Base-by-base conservation (phyloP, 1,284 basidiomycete genomes). In the Bondarzewia mesenterica region DNA sequence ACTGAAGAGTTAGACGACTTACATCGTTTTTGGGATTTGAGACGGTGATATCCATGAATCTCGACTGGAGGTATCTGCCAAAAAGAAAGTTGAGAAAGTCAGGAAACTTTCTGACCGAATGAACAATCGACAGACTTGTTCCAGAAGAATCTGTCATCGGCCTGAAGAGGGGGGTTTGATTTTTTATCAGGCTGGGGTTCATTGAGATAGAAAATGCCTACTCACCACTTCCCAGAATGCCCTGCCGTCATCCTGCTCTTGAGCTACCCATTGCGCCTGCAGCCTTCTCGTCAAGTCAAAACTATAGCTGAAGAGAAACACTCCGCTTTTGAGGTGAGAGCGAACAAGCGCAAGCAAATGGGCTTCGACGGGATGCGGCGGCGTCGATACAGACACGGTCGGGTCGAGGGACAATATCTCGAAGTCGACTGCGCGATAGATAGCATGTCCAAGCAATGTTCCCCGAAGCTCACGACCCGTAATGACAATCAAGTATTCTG, bases 61-160 rank as follows among this genome's bases (percentile, higher is more conserved):
- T 77, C 20, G 77, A 74, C 51, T 91, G 87, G 46, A 92, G 61
- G 61, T 80, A 86, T 63, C 84, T 87, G 52, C 6, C 18, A 10
- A 2, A 12, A 32, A 10, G 29, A 18, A 2, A 2, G 15, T 16
- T 23, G 39, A 26, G 40, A 22, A 21, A 16, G 21, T 46, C 18
- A 52, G 52, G 25, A 48, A 36, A 26, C 12, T 36, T 46, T 38
- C 51, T 40, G 47, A 37, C 32, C 37, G 12, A 18, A 46, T 8
- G 32, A 12, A 22, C 52, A 48, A 47, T 62, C 56, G 29, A 75
- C 68, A 54, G 69, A 90, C 78, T 84, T 89, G 68, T 99, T 99
- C 95, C 95, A 99, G 70, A 98, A 99, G 72, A 99, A 99, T 54
- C 95, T 79, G 60, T 96, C 92, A 59, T 99, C 95, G 26, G 87